A percentile compares a stretch with the other conserved stretches of the same genome.
Evolutionary conservation across 2,329 filamentous ascomycete species (phyloP).

Genomic region (Xylaria sp.): DNA sequence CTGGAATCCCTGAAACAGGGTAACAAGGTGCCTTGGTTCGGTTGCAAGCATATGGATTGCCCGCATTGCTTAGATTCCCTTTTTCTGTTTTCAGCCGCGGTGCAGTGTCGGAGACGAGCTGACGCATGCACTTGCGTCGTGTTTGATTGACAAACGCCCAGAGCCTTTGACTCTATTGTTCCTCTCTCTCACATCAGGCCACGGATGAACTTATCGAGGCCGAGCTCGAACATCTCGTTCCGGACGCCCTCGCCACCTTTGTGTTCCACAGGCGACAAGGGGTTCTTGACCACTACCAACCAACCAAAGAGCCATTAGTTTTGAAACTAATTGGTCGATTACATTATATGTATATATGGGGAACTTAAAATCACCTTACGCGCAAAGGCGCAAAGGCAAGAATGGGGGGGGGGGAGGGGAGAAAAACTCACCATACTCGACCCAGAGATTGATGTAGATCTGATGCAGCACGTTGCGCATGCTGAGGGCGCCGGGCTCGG

Average conservation of each 20-base stretch:
- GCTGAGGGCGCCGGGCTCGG: constrained; percentile 86
- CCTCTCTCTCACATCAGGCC: constrained; percentile 64
- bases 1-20: background rate
- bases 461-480: constrained; percentile 96
- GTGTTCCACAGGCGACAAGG: constrained; percentile 74
- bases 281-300: constrained; percentile 74
- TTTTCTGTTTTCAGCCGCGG: background rate
- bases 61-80: background rate
- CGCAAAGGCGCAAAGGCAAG: background rate
- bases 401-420: background rate
- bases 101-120: background rate
- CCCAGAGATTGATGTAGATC: constrained; percentile 98
- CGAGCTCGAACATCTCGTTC: constrained; percentile 77
- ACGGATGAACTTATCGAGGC: constrained; percentile 81
- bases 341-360: background rate
- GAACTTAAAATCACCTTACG: background rate
- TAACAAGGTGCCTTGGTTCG: background rate
- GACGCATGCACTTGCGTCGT: background rate
- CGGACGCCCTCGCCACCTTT: constrained; percentile 74
- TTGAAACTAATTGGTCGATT: background rate
- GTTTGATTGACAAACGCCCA: too few species aligned
- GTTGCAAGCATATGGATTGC: background rate
- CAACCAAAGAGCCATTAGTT: constrained; percentile 35
- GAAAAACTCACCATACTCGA: constrained; percentile 80
- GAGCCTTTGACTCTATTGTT: background rate